These are phyloP conservation scores for Leersia perrieri DNA, from an alignment of 176 grass and related monocot species.

Conservation along the genomic window DNA sequence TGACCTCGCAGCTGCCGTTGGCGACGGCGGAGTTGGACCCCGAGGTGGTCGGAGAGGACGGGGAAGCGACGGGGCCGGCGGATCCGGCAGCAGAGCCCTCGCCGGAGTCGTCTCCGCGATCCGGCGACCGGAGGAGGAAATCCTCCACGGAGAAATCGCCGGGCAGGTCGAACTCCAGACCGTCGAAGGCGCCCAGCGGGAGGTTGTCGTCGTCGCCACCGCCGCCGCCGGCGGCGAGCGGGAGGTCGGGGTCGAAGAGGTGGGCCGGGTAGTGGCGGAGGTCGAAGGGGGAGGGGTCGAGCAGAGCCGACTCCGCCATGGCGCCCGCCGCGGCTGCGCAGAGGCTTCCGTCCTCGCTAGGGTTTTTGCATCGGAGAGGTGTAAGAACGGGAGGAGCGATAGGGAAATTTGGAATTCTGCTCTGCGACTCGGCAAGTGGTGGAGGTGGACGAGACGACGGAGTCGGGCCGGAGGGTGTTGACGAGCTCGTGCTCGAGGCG, in stretches of 20 bases:
- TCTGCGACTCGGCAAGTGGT: neutral
- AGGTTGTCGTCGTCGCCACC: slow-evolving; percentile 14
- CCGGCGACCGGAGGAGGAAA: slow-evolving; percentile 51
- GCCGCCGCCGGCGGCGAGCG: slow-evolving; percentile 27
- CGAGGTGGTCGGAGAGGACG: slow-evolving; percentile 49
- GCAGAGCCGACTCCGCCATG: slow-evolving; percentile 73
- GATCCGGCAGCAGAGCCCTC: slow-evolving; percentile 47
- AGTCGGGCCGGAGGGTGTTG: slow-evolving; percentile 21
- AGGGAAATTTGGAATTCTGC: slow-evolving; percentile 17
- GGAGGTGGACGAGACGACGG: slow-evolving; percentile 19
- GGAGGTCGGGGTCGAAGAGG: slow-evolving; percentile 65
- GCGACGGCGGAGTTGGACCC: slow-evolving; percentile 46
- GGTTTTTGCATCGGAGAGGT: slow-evolving; percentile 60
- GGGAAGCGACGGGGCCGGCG: slow-evolving; percentile 25
- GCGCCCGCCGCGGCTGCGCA: neutral
- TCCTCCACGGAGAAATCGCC: slow-evolving; percentile 78
- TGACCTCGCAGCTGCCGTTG: slow-evolving; percentile 36
- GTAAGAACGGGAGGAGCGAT: neutral
- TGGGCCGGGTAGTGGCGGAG: slow-evolving; percentile 39
- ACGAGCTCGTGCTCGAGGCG: slow-evolving; percentile 39
- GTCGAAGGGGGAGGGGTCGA: slow-evolving; percentile 47
- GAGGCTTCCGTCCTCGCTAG: slow-evolving; percentile 26
- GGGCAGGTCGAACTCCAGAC: slow-evolving; percentile 63
- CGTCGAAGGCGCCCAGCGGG: slow-evolving; percentile 40
- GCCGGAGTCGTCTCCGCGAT: slow-evolving; percentile 31